Base-by-base conservation (phyloP, 1,284 basidiomycete genomes). In the Porodaedalea pini region DNA sequence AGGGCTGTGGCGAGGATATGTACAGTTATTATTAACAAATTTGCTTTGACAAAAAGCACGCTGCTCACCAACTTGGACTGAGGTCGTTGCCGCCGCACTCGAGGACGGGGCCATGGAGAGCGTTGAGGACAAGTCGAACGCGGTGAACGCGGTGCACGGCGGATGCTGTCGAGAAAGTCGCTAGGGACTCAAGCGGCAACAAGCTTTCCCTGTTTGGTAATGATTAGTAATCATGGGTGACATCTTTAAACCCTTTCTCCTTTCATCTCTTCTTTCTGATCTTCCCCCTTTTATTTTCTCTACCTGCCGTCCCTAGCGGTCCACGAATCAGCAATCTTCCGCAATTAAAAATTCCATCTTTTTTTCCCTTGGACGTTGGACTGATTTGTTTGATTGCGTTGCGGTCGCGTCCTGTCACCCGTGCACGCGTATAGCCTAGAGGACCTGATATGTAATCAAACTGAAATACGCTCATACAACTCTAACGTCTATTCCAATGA, bases 61-160 rank as follows among this genome's bases (percentile, higher is more conserved):
- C 15, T 51, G 82, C 89, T 77, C 55, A 86, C 88, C 88, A 71
- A 91, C 88, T 91, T 91, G 89, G 51, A 91, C 88, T 66, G 89
- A 91, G 63, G 88, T 91, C 75, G 85, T 79, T 76, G 83, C 72
- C 70, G 70, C 70, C 62, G 67, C 70, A 61, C 82, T 73, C 72
- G 83, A 79, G 77, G 81, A 80, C 74, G 86, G 86, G 71, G 86
- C 81, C 86, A 87, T 88, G 49, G 49, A 39, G 41, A 37, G 29
- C 19, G 40, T 13, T 25, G 40, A 51, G 66, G 65, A 62, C 27
- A 17, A 5, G 61, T 57, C 61, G 66, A 23, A 44, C 48, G 55
- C 39, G 29, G 55, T 57, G 23, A 23, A 25, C 25, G 23, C 52
- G 29, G 25, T 47, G 15, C 25, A 32, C 45, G 10, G 45, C 45